Evolutionary conservation across 83 land plant species (phyloP), one percentile per base, ranked within the genome.

Genomic region (Larix sibirica): DNA sequence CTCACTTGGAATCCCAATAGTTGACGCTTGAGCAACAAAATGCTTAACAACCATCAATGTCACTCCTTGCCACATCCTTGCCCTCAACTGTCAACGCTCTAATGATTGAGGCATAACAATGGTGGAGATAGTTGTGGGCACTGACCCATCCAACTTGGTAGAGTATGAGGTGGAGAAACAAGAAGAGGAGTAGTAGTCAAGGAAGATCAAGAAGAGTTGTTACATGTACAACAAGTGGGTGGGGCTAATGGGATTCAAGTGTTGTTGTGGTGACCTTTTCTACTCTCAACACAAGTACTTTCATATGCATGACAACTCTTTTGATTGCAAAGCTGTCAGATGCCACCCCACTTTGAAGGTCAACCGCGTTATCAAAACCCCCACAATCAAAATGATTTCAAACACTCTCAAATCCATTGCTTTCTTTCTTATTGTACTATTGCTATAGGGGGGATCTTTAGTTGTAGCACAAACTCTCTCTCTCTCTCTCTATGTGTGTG

Each of bases 171-270:
- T 47, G 10, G 10, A 8, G 54, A 8, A 47, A 47, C 54, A 47
- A 47, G 66, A 63, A 63, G 66, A 63, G 66, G 21, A 63, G 21
- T 18, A 47, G 9, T 8, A 47, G 54, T 6, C 28, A n/a, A 75
- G 24, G 26, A 75, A 50, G 79, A 31, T 28, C 13, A 75, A 42
- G 47, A 75, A 75, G 23, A 44, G 28, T 3, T 75, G 79, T 23
- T 75, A 50, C 44, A 40, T 59, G 6, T 75, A 59, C 59, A 76
- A 50, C 9, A 50, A 76, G 60, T 44, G 24, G 13, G 86, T 91
- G 44, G 89, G 93, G 50, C 64, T 91, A 36, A 91, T 89, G 7
- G 88, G 91, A 54, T 91, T 91, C 81, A 83, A 82, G 24, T 89
- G 93, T 81, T 86, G 66, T 20, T 90, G 87, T 60, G 92, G 90